These are phyloP conservation scores for Trichoderma gamsii DNA, from an alignment of 495 filamentous ascomycete genomes.

Conservation along the genomic window DNA sequence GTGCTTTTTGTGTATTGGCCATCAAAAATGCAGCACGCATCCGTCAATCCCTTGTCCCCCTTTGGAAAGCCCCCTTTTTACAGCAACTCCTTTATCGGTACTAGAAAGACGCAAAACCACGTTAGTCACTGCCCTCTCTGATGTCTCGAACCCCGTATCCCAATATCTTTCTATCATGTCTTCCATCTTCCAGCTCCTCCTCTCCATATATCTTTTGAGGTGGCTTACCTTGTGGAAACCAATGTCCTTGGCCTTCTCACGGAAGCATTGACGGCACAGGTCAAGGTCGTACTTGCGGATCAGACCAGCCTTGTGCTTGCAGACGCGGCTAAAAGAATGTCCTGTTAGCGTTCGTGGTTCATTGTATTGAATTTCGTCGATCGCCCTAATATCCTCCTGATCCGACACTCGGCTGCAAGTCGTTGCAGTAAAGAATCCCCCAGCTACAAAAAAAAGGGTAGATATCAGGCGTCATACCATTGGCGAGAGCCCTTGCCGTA, in stretches of 20 bases:
- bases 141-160: background rate
- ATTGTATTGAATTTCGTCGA: slow-evolving; percentile 7
- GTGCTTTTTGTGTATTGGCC: slow-evolving; percentile 13
- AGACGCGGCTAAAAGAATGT: slow-evolving; percentile 67
- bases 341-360: slow-evolving; percentile 18
- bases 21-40: slow-evolving; percentile 5
- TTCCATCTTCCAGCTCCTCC: background rate
- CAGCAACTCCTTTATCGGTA: slow-evolving; percentile 14
- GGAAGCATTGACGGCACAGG: slow-evolving; percentile 99
- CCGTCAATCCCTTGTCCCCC: slow-evolving; percentile 12
- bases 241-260: slow-evolving; percentile 93
- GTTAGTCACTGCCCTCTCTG: background rate
- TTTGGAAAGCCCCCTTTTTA: background rate
- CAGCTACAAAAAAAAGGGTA: background rate
- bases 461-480: slow-evolving; percentile 57
- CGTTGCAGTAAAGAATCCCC: background rate
- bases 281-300: slow-evolving; percentile 99
- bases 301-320: slow-evolving; percentile 88
- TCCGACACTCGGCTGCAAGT: slow-evolving; percentile 1
- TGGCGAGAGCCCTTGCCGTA: slow-evolving; percentile 91
- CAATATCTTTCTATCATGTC: background rate
- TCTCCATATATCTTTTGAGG: background rate
- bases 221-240: slow-evolving; percentile 87
- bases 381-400: slow-evolving; percentile 17
- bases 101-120: background rate